phyloP scores from a whole-genome alignment of 2,329 filamentous ascomycete genomes.

The Fusarium proliferatum region DNA sequence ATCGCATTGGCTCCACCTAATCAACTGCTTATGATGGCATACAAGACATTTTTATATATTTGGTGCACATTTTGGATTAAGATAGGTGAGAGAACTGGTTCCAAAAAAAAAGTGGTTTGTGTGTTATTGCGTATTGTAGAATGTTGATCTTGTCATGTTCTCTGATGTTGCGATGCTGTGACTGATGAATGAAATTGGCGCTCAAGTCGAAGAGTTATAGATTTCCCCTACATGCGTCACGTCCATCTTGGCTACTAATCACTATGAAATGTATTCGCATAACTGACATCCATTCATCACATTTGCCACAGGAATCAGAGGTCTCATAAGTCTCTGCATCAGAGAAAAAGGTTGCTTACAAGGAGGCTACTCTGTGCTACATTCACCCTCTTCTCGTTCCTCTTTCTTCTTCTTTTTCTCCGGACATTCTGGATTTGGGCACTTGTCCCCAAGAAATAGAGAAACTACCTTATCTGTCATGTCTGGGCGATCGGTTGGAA shows the following conservation, averaged over 20 bases:
- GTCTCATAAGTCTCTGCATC: background rate
- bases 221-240: too few relatives aligned
- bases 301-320: background rate
- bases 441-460: background rate
- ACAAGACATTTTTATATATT: background rate
- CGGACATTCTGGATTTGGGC: background rate
- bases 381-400: background rate
- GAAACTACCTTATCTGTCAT: background rate
- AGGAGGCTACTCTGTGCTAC: background rate
- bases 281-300: fast-evolving
- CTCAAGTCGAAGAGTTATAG: too few relatives aligned
- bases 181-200: background rate
- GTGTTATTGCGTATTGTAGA: too few relatives aligned
- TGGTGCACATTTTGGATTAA: background rate
- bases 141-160: too few relatives aligned
- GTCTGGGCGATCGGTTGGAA: background rate
- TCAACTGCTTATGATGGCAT: background rate
- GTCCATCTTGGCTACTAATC: background rate
- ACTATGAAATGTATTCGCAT: fast-evolving
- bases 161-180: background rate
- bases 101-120: fast-evolving
- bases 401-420: background rate
- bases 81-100: background rate
- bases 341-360: background rate
- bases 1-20: background rate